These are phyloP conservation scores for Xylogone sp. DNA, from an alignment of 2,329 filamentous ascomycete genomes.

Conservation along the genomic window DNA sequence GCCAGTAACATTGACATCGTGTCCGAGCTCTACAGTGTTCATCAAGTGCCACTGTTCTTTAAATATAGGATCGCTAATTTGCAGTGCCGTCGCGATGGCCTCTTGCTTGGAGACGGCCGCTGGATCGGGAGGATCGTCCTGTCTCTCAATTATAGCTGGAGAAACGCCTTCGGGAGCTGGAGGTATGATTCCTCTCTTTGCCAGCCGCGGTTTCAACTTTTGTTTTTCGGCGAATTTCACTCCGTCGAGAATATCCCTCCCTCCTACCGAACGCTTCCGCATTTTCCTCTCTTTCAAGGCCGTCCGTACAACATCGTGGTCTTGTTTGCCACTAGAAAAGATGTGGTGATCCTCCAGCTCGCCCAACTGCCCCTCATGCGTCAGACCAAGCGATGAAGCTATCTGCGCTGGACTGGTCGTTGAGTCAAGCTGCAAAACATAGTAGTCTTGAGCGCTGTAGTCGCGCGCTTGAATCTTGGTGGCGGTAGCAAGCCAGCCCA, in stretches of 20 bases:
- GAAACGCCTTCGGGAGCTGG: slow-evolving; percentile 16
- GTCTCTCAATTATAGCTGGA: slow-evolving; percentile 12
- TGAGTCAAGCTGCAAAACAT: slow-evolving; percentile 78
- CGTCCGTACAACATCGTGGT: slow-evolving; percentile 54
- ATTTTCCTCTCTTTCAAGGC: slow-evolving; percentile 48
- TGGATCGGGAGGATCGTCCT: slow-evolving; percentile 14
- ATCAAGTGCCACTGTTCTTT: slow-evolving; percentile 92
- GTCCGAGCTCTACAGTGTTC: slow-evolving; percentile 75
- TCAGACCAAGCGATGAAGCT: slow-evolving; percentile 68
- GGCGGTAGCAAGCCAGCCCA: slow-evolving; percentile 45
- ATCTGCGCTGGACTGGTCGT: slow-evolving; percentile 63
- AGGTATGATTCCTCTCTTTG: slow-evolving; percentile 42
- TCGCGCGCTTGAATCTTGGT: slow-evolving; percentile 55
- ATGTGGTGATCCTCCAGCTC: slow-evolving; percentile 78
- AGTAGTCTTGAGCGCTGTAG: slow-evolving; percentile 83
- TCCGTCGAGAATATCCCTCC: slow-evolving; percentile 61
- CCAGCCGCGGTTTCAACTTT: slow-evolving; percentile 54
- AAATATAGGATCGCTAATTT: slow-evolving; percentile 87
- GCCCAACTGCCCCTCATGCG: slow-evolving; percentile 77
- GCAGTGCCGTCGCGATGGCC: slow-evolving; percentile 60
- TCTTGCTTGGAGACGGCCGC: slow-evolving; percentile 53
- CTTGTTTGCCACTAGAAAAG: slow-evolving; percentile 67
- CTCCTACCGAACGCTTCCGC: slow-evolving; percentile 55
- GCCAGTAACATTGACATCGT: slow-evolving; percentile 95
- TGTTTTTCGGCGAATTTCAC: slow-evolving; percentile 81